Evolutionary conservation across 306 rosid genomes (phyloP), one percentile per base, ranked within the genome.

Genomic region (Pueraria montana): DNA sequence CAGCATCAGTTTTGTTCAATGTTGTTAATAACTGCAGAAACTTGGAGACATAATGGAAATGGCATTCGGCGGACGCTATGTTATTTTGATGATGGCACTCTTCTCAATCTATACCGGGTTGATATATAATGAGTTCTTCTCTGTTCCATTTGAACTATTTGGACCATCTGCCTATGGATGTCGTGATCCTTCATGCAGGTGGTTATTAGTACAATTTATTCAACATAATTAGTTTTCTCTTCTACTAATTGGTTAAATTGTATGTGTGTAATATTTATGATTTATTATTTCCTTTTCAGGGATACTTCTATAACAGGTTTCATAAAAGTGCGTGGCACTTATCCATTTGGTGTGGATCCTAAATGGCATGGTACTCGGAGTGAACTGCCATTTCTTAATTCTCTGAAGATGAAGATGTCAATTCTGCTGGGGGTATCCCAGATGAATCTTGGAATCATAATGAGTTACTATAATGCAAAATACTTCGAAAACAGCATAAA

Each of bases 361-460:
- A 91, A 86, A 81, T 96, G 99, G 97, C 99, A 96, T 77, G 98
- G 99, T 34, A 78, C 89, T 73, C 94, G 97, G 68, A 93, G 91
- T 82, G 99, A 96, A 87, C 93, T 96, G 68, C 99, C 99, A 75
- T 96, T 92, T 85, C 98, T 96, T 21, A 96, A 96, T 90, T 93
- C 99, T 16, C 81, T 96, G 92, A 96, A 96, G 86, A 96, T 96
- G 99, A 96, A 96, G 85, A 89, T 96, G 99, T 96, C 99, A 70
- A 93, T 96, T 89, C 88, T 93, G 82, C 26, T 96, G 20, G 98
- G 99, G 63, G 98, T 96, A 79, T 91, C 92, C 58, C 99, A 96
- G 78, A 96, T 96, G 99, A 96, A 96, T 86, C 99, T 96, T 59
- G 99, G 98, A 87, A 92, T 96, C 74, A 67, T 96, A 32, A 17